Evolutionary conservation across 164 flowering plant genomes (phyloP), one percentile per base, ranked within the genome.

Genomic region (Magnolia officinalis): DNA sequence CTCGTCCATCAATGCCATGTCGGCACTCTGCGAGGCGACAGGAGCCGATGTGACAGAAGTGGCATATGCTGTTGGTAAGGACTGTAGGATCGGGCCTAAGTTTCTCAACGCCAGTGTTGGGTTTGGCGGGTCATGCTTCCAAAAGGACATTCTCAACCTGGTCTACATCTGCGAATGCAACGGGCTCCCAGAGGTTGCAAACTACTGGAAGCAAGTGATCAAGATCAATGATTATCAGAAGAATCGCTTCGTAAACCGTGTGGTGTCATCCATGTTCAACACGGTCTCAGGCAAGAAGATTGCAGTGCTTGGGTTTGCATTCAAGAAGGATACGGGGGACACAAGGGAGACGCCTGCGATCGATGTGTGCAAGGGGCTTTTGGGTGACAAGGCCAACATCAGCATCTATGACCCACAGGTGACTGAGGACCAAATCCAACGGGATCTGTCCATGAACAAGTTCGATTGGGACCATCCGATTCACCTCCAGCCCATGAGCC

Each of bases 141-240:
- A 93, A 83, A 93, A 93, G 85, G 98, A 93, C 49, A 93, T 94
- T 14, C 77, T 94, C 78, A 94, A 94, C 84, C 82, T 92, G 78
- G 98, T 93, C 52, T 93, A 93, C 85, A 93, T 93, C 73, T 93
- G 96, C 64, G 96, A 93, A 78, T 91, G 96, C 85, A 90, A 93
- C 80, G 98, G 98, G 74, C 91, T 92, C 18, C 88, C 94, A 2
- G 96, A 92, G 84, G 98, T 90, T 9, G 96, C 96, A 2, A 90
- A 88, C 74, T 93, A 93, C 88, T 93, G 98, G 96, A 90, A 89
- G 75, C 97, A 93, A 77, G 97, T 93, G 70, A 89, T 91, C 75
- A 90, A 88, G 88, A 85, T 93, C 78, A 92, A 93, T 58, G 96
- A 92, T 77, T 93, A 93, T 68, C 98, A 93, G 85, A 93, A 93